These are phyloP conservation scores for Halophytophthora polymorphica DNA, from an alignment of 352 stramenopile genomes.

Conservation along the genomic window DNA sequence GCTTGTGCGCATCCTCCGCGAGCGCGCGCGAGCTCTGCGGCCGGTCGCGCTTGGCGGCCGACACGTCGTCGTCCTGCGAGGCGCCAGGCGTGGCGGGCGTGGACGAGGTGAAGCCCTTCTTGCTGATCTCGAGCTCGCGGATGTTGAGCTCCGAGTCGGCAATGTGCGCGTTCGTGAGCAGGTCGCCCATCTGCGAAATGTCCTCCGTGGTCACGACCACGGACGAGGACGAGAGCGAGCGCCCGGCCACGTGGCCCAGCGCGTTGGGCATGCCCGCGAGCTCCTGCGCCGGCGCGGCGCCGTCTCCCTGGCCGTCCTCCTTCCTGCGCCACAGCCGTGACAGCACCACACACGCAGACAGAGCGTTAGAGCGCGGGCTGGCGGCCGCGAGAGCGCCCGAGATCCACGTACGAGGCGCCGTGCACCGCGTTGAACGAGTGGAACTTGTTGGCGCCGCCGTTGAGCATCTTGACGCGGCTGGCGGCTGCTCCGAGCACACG, in stretches of 20 bases:
- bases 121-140: conserved; percentile 75
- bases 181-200: conserved; percentile 59
- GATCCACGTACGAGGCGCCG: conserved; percentile 26
- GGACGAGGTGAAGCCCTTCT: conserved; percentile 63
- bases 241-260: conserved; percentile 23
- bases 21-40: conserved; percentile 64
- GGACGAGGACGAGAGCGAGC: conserved; percentile 68
- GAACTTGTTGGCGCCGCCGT: conserved; percentile 57
- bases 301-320: conserved; percentile 30
- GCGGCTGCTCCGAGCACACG: conserved; percentile 33
- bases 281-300: conserved; percentile 28
- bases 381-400: neutral
- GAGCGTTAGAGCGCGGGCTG: neutral
- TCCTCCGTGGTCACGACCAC: conserved; percentile 79
- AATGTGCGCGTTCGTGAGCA: conserved; percentile 80
- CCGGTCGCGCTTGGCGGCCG: conserved; percentile 63
- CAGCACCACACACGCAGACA: neutral
- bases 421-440: conserved; percentile 73
- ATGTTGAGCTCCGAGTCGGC: conserved; percentile 75
- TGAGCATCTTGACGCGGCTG: conserved; percentile 66
- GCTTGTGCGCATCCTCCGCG: conserved; percentile 59
- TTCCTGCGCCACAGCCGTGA: conserved; percentile 24
- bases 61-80: conserved; percentile 29
- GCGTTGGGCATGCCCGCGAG: conserved; percentile 34
- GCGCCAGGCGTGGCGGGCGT: conserved; percentile 8